phyloP scores from a whole-genome alignment of 2,329 filamentous ascomycete species.

The Xylaria sp. region DNA sequence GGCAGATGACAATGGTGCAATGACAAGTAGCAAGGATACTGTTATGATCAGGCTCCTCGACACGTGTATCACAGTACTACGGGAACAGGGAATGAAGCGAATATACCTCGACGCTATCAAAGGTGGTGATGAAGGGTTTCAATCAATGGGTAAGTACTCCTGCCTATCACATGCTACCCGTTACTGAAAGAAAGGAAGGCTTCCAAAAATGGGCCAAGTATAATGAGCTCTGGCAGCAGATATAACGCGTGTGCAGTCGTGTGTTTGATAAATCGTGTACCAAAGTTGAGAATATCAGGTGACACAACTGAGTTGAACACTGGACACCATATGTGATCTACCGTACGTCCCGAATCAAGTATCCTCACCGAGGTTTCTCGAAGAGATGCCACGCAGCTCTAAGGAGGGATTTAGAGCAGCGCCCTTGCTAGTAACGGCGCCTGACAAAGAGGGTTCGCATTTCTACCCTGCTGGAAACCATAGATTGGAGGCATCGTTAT shows the following conservation, averaged over 20 bases:
- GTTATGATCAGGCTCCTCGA: constrained; percentile 61
- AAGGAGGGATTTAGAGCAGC: not conserved
- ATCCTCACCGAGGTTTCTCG: not conserved
- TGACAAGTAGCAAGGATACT: constrained; percentile 52
- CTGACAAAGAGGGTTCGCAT: not conserved
- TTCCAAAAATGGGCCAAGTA: constrained; percentile 65
- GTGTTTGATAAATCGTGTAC: not conserved
- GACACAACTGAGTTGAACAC: constrained; percentile 6
- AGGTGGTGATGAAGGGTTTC: constrained; percentile 56
- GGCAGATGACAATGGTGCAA: constrained; percentile 51
- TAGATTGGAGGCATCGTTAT: not conserved
- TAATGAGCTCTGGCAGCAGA: constrained; percentile 58
- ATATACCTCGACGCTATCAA: constrained; percentile 63
- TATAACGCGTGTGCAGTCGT: constrained; percentile 31
- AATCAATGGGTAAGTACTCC: constrained; percentile 55
- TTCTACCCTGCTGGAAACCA: not conserved
- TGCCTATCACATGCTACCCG: not conserved
- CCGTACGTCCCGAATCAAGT: not conserved
- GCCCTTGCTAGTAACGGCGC: not conserved
- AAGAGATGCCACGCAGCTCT: not conserved
- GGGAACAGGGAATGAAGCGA: constrained; percentile 55
- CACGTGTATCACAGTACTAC: constrained; percentile 55
- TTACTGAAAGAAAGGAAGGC: constrained; percentile 46
- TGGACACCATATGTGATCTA: not conserved
- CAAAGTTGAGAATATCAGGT: not conserved